phyloP scores from a whole-genome alignment of 139 green algal species.

The Chlorella sp. region DNA sequence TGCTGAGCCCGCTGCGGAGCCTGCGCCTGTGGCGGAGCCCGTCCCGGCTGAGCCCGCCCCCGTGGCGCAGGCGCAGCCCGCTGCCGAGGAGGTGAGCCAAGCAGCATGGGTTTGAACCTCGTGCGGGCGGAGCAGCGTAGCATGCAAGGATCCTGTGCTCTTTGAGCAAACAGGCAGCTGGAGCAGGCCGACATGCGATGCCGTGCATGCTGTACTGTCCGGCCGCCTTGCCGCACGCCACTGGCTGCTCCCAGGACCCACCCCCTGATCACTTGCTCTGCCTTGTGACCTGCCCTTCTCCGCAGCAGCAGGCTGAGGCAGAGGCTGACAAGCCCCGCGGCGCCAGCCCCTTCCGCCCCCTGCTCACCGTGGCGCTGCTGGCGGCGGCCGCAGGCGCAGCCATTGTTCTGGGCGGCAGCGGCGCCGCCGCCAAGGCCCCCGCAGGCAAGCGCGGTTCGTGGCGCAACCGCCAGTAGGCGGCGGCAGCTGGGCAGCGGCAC shows the following conservation, averaged over 20 bases:
- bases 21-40: background rate
- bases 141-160: too few species aligned
- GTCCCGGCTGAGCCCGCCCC: background rate
- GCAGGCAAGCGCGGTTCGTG: too few species aligned
- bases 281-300: background rate
- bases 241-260: too few species aligned
- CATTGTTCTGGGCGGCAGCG: background rate
- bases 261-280: too few species aligned
- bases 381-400: background rate
- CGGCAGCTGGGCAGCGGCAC: background rate
- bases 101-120: too few species aligned
- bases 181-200: too few species aligned
- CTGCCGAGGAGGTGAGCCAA: background rate
- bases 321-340: background rate
- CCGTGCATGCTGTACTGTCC: too few species aligned
- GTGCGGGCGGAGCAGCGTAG: too few species aligned
- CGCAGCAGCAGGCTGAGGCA: background rate
- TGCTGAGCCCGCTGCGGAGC: background rate
- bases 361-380: background rate
- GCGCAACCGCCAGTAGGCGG: background rate
- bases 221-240: too few species aligned
- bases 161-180: too few species aligned
- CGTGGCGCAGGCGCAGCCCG: background rate
- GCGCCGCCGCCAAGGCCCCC: too few species aligned
- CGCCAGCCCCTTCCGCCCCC: background rate